Evolutionary conservation across 1,139 yeast genomes (phyloP).

Genomic region (Geotrichum candidum): DNA sequence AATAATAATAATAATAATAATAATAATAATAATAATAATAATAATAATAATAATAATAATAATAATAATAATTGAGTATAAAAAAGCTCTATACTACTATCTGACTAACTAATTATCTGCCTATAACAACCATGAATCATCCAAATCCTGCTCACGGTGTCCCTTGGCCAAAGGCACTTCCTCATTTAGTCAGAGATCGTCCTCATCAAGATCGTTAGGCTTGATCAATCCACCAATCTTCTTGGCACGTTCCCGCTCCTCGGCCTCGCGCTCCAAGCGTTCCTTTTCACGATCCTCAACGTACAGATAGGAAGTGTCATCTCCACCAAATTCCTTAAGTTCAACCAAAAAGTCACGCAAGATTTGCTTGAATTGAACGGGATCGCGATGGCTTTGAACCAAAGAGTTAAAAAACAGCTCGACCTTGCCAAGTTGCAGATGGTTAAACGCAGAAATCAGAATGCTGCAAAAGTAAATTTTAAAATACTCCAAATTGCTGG

Average conservation of each 20-base stretch:
- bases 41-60: no score
- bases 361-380: constrained; percentile 70
- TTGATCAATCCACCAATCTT: constrained; percentile 90
- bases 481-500: constrained; percentile 71
- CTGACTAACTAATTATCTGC: neutral
- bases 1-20: no score
- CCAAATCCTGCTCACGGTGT: neutral
- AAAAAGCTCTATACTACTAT: neutral
- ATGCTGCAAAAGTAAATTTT: constrained; percentile 78
- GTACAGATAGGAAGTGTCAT: constrained; percentile 60
- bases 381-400: constrained; percentile 62
- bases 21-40: no score
- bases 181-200: constrained; percentile 24
- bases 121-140: neutral
- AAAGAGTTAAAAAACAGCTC: constrained; percentile 73
- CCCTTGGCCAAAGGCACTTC: constrained; percentile 6
- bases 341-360: constrained; percentile 94
- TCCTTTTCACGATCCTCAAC: constrained; percentile 90
- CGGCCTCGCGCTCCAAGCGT: constrained; percentile 56
- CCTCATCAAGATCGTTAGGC: constrained; percentile 91
- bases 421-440: constrained; percentile 77
- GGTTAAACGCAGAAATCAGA: constrained; percentile 86
- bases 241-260: constrained; percentile 74
- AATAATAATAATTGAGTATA: no score
- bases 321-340: constrained; percentile 93